Conservation (phyloP, 2,329 filamentous ascomycete species). For the Xylariaceae sp. region DNA sequence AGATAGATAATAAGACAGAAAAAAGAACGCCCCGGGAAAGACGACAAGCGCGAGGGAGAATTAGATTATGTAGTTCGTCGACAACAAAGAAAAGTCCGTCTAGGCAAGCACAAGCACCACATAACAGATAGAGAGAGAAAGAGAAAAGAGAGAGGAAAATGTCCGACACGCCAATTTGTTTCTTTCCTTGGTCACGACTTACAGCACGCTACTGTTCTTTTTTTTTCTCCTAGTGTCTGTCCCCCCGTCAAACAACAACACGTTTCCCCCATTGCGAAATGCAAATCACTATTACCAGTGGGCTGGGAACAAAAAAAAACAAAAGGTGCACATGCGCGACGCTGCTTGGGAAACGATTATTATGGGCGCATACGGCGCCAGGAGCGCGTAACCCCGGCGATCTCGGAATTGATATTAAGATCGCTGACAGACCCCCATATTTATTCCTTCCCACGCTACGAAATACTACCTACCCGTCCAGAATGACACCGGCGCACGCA, state of each 20-base stretch:
- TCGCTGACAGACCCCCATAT: not conserved
- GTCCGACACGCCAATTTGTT: not conserved
- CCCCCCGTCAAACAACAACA: not conserved
- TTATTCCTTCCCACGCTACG: too few species aligned
- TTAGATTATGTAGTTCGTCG: not conserved
- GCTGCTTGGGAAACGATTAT: not conserved
- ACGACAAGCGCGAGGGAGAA: not conserved
- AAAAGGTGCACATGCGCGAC: not conserved
- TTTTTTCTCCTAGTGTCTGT: not conserved
- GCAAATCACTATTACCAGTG: not conserved
- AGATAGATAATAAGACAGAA: not conserved
- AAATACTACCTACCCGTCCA: not conserved
- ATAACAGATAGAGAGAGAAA: too few species aligned
- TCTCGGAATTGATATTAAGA: slow-evolving; percentile 12
- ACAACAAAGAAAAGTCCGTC: too few species aligned
- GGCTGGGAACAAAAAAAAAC: not conserved
- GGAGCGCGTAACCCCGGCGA: slow-evolving; percentile 14
- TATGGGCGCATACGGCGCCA: slow-evolving; percentile 13
- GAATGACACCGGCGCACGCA: too few species aligned
- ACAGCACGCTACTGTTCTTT: not conserved
- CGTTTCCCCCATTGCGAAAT: not conserved
- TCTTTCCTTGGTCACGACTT: not conserved
- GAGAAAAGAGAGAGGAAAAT: too few species aligned
- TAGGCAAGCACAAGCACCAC: not conserved
- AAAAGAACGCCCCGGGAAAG: not conserved